These are phyloP conservation scores for Cephaloascus albidus DNA, from an alignment of 805 yeast genomes.

Conservation along the genomic window DNA sequence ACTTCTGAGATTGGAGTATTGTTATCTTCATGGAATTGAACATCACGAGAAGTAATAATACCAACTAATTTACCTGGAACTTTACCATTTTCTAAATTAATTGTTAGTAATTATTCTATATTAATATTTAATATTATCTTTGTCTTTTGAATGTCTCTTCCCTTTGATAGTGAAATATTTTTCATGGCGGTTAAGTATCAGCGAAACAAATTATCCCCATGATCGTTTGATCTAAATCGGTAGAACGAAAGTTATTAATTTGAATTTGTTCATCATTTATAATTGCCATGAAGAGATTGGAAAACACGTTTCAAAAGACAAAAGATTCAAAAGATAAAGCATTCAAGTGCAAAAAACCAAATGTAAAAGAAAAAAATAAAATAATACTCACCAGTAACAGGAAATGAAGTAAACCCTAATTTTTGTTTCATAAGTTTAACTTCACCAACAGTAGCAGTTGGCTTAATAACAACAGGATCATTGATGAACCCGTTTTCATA, in stretches of 20 bases:
- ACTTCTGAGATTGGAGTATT: slow-evolving; percentile 56
- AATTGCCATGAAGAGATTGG: too few species aligned
- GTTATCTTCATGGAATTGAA: slow-evolving; percentile 83
- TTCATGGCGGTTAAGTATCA: too few species aligned
- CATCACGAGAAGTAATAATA: slow-evolving; percentile 93
- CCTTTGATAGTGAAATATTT: too few species aligned
- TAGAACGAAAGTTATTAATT: slow-evolving; percentile 97
- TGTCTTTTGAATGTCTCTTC: not conserved
- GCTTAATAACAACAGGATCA: slow-evolving; percentile 83
- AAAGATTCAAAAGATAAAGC: too few species aligned
- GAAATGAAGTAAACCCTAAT: slow-evolving; percentile 95
- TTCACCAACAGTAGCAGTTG: slow-evolving; percentile 70
- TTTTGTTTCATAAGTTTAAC: slow-evolving; percentile 59
- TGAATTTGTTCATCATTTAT: slow-evolving; percentile 43
- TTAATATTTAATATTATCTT: too few species aligned
- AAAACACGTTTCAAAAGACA: slow-evolving; percentile 2
- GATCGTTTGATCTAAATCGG: slow-evolving; percentile 96
- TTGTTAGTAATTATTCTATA: slow-evolving; percentile 23
- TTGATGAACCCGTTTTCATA: slow-evolving; percentile 96
- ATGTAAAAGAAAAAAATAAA: slow-evolving; percentile 6
- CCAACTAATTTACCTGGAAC: slow-evolving; percentile 88
- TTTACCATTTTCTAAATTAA: slow-evolving; percentile 62
- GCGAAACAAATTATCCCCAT: slow-evolving; percentile 64
- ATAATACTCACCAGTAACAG: slow-evolving; percentile 91
- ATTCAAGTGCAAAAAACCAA: too few species aligned